Evolutionary conservation across 2,329 filamentous ascomycete genomes (phyloP).

Genomic region (Beauveria brongniartii): DNA sequence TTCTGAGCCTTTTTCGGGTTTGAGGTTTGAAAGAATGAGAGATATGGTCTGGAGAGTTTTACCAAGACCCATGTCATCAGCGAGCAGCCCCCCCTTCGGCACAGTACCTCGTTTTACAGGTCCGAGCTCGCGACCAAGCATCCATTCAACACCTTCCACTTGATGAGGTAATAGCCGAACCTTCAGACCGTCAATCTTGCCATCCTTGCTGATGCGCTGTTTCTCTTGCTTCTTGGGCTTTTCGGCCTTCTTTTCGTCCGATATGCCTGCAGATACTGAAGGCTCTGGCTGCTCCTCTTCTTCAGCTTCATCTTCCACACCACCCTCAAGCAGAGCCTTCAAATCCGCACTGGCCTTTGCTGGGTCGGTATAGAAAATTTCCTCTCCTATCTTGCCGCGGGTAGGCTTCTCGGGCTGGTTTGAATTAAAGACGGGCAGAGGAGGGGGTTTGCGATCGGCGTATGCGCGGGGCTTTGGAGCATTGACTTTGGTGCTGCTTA

Average conservation of each 20-base stretch:
- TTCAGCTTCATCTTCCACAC: slow-evolving; percentile 66
- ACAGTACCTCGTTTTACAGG: slow-evolving; percentile 71
- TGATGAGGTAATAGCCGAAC: slow-evolving; percentile 90
- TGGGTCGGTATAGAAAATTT: slow-evolving; percentile 59
- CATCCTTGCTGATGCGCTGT: slow-evolving; percentile 32
- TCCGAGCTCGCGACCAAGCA: slow-evolving; percentile 85
- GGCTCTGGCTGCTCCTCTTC: slow-evolving; percentile 30
- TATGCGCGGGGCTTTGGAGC: slow-evolving; percentile 40
- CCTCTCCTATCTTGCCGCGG: slow-evolving; percentile 26
- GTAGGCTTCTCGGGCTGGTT: slow-evolving; percentile 13
- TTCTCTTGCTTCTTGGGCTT: slow-evolving; percentile 14
- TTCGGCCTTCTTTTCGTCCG: background rate
- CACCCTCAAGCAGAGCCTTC: slow-evolving; percentile 74
- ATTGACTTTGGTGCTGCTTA: slow-evolving; percentile 36
- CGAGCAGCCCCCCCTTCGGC: slow-evolving; percentile 88
- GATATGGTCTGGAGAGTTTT: slow-evolving; percentile 95
- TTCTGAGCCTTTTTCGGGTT: slow-evolving; percentile 49
- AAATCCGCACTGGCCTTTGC: slow-evolving; percentile 66
- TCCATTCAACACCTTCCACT: slow-evolving; percentile 89
- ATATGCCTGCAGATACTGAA: background rate
- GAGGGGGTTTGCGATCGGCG: slow-evolving; percentile 38
- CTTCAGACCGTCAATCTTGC: slow-evolving; percentile 65
- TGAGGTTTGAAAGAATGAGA: slow-evolving; percentile 75
- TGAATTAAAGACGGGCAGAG: slow-evolving; percentile 42
- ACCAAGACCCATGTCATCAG: slow-evolving; percentile 94